A percentile compares a stretch with the other conserved stretches of the same genome.
phyloP scores from a whole-genome alignment of 441 rosid species.

The Melianthus villosus region DNA sequence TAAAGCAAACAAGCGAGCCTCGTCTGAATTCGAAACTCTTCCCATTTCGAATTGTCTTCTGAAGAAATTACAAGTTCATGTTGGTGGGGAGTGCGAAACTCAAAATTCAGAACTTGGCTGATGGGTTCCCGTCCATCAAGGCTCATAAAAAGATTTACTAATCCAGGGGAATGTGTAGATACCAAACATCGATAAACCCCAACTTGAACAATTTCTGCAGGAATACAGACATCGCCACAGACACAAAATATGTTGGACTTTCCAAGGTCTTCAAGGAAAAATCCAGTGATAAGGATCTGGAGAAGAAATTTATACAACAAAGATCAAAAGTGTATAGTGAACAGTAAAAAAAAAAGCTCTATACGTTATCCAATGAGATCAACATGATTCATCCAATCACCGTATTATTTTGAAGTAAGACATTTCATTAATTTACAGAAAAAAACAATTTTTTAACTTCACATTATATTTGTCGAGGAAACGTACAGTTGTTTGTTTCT shows the following conservation, averaged over 20 bases:
- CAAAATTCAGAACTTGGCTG: conserved; percentile 68
- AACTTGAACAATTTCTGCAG: conserved; percentile 49
- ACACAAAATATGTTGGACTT: conserved; percentile 55
- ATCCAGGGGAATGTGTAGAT: conserved; percentile 58
- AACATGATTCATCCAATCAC: too few species aligned
- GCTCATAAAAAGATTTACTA: conserved; percentile 54
- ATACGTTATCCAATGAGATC: too few species aligned
- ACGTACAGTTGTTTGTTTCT: too few species aligned
- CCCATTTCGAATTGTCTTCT: conserved; percentile 49
- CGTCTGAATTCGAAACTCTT: conserved; percentile 58
- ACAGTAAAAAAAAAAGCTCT: too few species aligned
- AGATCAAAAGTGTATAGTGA: conserved; percentile 8
- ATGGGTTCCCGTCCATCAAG: conserved; percentile 62
- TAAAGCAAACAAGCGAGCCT: conserved; percentile 73
- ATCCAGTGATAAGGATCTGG: conserved; percentile 80
- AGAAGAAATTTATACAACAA: conserved; percentile 11
- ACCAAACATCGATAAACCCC: conserved; percentile 82
- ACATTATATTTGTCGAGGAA: too few species aligned
- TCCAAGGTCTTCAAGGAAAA: conserved; percentile 46
- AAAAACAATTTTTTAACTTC: too few species aligned
- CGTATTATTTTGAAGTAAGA: too few species aligned
- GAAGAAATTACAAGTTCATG: conserved; percentile 19
- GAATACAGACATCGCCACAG: conserved; percentile 55
- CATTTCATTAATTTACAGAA: too few species aligned
- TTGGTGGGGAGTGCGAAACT: conserved; percentile 32